Conservation (phyloP, 495 filamentous ascomycete genomes). For the Penicillium longicatenatum region DNA sequence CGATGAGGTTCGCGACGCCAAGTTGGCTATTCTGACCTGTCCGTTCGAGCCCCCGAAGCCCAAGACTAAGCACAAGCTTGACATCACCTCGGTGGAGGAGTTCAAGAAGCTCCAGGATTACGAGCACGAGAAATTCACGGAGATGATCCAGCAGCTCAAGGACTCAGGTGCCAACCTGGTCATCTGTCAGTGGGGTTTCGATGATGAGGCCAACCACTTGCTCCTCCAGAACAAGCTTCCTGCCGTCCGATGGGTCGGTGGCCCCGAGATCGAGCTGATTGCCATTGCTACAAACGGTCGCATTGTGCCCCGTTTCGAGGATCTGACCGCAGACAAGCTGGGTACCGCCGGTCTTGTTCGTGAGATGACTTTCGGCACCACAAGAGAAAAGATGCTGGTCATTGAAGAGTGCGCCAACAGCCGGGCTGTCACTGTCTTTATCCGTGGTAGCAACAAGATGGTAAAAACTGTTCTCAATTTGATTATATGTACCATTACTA, state of each 20-base stretch:
- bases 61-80: slow-evolving; percentile 99
- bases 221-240: slow-evolving; percentile 94
- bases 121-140: slow-evolving; percentile 91
- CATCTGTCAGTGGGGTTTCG: slow-evolving; percentile 99
- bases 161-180: slow-evolving; percentile 95
- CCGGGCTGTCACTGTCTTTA: slow-evolving; percentile 91
- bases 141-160: slow-evolving; percentile 99
- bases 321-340: slow-evolving; percentile 86
- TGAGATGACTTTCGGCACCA: slow-evolving; percentile 96
- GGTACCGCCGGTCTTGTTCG: slow-evolving; percentile 87
- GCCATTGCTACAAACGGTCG: slow-evolving; percentile 97
- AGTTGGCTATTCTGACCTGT: slow-evolving; percentile 96
- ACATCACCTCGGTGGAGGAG: slow-evolving; percentile 96
- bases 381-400: slow-evolving; percentile 98
- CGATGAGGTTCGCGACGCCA: slow-evolving; percentile 87
- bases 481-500: slow-evolving; percentile 2
- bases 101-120: slow-evolving; percentile 96
- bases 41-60: slow-evolving; percentile 99
- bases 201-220: slow-evolving; percentile 97
- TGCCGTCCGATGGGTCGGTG: slow-evolving; percentile 96
- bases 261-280: slow-evolving; percentile 97
- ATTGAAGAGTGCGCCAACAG: slow-evolving; percentile 99
- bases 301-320: slow-evolving; percentile 97
- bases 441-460: slow-evolving; percentile 99
- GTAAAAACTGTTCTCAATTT: slow-evolving; percentile 46